These are phyloP conservation scores for Colletotrichum caudatum DNA, from an alignment of 2,329 filamentous ascomycete genomes.

Conservation along the genomic window DNA sequence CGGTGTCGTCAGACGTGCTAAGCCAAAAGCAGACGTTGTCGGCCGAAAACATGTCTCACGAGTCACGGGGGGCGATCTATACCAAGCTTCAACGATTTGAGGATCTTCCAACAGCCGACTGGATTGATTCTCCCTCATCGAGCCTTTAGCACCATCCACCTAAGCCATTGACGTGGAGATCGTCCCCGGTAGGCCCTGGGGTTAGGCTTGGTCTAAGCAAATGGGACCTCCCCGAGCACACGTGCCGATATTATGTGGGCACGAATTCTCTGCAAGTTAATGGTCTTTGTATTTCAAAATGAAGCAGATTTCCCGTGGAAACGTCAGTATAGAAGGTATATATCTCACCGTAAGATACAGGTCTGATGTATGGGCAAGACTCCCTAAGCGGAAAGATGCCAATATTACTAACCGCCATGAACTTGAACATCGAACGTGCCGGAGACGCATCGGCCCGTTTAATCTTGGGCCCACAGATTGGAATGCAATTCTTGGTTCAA, in stretches of 20 bases:
- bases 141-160: neutral
- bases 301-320: neutral
- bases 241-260: no score
- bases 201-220: neutral
- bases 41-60: conserved; percentile 17
- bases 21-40: conserved; percentile 21
- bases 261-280: neutral
- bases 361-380: neutral
- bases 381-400: neutral
- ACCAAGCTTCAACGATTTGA: neutral
- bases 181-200: neutral
- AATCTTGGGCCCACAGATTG: neutral
- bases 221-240: neutral
- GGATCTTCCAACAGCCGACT: no score
- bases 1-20: neutral
- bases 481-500: neutral
- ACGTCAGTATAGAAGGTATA: no score
- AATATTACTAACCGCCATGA: neutral
- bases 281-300: neutral
- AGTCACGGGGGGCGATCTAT: neutral
- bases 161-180: neutral
- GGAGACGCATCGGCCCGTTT: neutral
- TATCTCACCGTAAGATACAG: neutral
- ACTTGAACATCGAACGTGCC: neutral
- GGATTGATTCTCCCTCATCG: neutral